A percentile compares a stretch with the other conserved stretches of the same genome.
phyloP scores from a whole-genome alignment of 164 flowering plant species.

The Aristolochia contorta region DNA sequence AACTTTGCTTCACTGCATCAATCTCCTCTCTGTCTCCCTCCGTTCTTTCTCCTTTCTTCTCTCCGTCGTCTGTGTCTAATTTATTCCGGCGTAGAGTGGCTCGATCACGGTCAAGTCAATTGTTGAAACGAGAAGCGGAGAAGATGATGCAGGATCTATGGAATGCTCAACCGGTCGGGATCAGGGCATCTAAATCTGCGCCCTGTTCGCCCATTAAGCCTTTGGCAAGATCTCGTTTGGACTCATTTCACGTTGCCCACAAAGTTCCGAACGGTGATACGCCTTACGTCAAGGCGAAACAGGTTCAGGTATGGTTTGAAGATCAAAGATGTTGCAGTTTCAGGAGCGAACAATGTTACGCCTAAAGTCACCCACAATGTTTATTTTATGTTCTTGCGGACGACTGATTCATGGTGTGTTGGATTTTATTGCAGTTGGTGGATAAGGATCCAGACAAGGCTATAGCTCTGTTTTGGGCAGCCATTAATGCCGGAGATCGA shows the following conservation, averaged over 20 bases:
- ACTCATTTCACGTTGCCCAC: constrained; percentile 74
- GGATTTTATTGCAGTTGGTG: constrained; percentile 45
- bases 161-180: constrained; percentile 66
- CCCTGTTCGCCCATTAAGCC: constrained; percentile 94
- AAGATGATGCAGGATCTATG: constrained; percentile 82
- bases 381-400: not conserved
- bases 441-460: constrained; percentile 97
- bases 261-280: constrained; percentile 92
- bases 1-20: too few relatives aligned
- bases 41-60: constrained; percentile 4
- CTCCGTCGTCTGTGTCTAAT: constrained; percentile 7
- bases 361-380: too few relatives aligned
- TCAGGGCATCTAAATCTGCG: constrained; percentile 78
- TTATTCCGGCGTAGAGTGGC: constrained; percentile 1
- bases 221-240: constrained; percentile 57
- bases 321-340: too few relatives aligned
- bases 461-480: constrained; percentile 95
- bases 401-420: constrained; percentile 9
- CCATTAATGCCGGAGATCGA: constrained; percentile 96
- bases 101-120: constrained; percentile 3
- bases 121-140: not conserved
- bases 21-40: constrained; percentile 6
- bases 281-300: constrained; percentile 92
- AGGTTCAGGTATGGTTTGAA: constrained; percentile 57
- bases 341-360: too few relatives aligned